Conservation (phyloP, 176 grass and related monocot species). For the Pharus latifolius region DNA sequence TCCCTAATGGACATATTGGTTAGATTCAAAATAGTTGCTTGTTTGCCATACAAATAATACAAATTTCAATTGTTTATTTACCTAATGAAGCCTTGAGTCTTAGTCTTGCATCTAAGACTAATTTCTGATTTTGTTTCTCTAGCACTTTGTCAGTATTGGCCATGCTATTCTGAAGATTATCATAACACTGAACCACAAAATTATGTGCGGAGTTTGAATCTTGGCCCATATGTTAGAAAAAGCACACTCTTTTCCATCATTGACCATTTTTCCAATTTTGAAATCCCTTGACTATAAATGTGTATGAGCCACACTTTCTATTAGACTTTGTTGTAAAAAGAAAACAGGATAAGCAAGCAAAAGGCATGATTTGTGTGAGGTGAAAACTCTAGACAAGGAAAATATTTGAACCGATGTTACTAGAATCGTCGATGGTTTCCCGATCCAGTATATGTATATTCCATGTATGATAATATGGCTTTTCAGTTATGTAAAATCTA, state of each 20-base stretch:
- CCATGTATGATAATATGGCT: background rate
- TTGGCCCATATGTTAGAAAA: background rate
- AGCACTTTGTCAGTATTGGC: background rate
- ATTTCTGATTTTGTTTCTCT: background rate
- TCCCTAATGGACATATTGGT: too few species aligned
- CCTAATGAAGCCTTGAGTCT: background rate
- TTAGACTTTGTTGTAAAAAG: background rate
- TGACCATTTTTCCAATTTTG: background rate
- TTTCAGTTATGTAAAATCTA: background rate
- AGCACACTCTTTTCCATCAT: background rate
- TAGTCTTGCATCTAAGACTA: background rate
- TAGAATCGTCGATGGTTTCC: background rate
- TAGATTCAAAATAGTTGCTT: too few species aligned
- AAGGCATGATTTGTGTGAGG: slow-evolving; percentile 1
- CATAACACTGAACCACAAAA: too few species aligned
- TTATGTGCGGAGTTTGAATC: too few species aligned
- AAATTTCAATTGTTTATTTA: too few species aligned
- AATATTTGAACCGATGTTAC: background rate
- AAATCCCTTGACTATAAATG: background rate
- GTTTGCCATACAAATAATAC: too few species aligned
- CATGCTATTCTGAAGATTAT: background rate
- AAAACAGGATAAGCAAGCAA: slow-evolving; percentile 7
- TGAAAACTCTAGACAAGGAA: background rate
- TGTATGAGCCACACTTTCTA: background rate
- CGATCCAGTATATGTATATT: too few species aligned